Evolutionary conservation across 1,284 basidiomycete species (phyloP).

Genomic region (Coriolopsis trogii): DNA sequence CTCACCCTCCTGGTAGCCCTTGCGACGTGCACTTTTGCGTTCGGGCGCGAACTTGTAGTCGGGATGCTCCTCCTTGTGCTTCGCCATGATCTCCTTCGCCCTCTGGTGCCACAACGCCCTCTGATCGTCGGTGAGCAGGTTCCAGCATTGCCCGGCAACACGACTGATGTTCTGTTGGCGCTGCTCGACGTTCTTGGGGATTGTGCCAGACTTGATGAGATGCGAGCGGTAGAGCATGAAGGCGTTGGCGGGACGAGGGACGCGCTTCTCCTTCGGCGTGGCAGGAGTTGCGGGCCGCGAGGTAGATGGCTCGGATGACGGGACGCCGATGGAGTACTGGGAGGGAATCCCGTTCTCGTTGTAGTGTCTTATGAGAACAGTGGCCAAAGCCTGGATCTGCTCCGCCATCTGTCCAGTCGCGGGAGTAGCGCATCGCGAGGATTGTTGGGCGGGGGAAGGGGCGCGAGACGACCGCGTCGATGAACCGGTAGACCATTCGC

Average conservation of each 20-base stretch:
- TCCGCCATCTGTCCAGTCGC: neutral
- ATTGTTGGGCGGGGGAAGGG: slow-evolving; percentile 8
- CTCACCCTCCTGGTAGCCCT: slow-evolving; percentile 15
- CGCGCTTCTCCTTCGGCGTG: slow-evolving; percentile 4
- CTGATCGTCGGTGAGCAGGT: slow-evolving; percentile 42
- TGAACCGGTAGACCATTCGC: slow-evolving; percentile 8
- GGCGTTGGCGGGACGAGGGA: slow-evolving; percentile 80
- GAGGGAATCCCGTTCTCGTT: neutral
- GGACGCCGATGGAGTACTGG: neutral
- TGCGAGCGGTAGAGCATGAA: slow-evolving; percentile 85
- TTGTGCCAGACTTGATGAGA: slow-evolving; percentile 49
- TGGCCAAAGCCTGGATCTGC: neutral
- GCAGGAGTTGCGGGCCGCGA: slow-evolving; percentile 12
- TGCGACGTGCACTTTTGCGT: slow-evolving; percentile 26
- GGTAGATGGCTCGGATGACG: slow-evolving; percentile 1
- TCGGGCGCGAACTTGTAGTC: slow-evolving; percentile 50
- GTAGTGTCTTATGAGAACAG: neutral
- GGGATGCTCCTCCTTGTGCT: slow-evolving; percentile 46
- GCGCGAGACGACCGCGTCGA: slow-evolving; percentile 15
- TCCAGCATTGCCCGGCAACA: slow-evolving; percentile 59
- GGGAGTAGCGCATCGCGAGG: slow-evolving; percentile 1
- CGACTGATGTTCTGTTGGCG: slow-evolving; percentile 60
- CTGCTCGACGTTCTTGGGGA: slow-evolving; percentile 44
- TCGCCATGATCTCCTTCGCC: slow-evolving; percentile 40
- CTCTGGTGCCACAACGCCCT: slow-evolving; percentile 47